phyloP scores from a whole-genome alignment of 305 asterid genomes.

The Ruellia speciosa region DNA sequence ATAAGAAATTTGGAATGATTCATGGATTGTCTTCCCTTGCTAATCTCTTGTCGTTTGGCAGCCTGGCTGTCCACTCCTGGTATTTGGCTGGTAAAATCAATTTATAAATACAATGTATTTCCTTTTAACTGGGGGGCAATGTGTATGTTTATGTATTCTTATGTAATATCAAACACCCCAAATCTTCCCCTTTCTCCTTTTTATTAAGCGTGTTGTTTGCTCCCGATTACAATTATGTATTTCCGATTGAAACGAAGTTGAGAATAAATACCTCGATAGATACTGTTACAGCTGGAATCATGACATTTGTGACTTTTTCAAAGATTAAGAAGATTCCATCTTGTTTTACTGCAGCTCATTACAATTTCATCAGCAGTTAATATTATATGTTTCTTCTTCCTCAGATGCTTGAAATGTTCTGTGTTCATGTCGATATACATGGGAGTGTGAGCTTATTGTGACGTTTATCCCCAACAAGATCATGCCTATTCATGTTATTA shows the following conservation, averaged over 20 bases:
- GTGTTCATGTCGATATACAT: no score
- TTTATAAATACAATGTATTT: slow-evolving; percentile 31
- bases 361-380: no score
- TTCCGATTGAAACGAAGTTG: not conserved
- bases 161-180: slow-evolving; percentile 20
- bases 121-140: not conserved
- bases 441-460: no score
- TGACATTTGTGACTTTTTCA: not conserved
- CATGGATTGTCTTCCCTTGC: slow-evolving; percentile 96
- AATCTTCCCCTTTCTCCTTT: not conserved
- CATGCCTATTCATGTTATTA: no score
- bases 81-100: slow-evolving; percentile 72
- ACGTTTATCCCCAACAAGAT: no score
- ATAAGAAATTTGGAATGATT: slow-evolving; percentile 94
- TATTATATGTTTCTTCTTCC: no score
- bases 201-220: not conserved
- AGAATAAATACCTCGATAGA: slow-evolving; percentile 18
- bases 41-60: slow-evolving; percentile 72
- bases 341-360: no score
- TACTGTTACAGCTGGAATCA: not conserved
- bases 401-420: no score
- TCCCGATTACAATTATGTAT: slow-evolving; percentile 19
- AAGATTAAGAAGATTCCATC: no score
- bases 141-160: not conserved
- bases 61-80: slow-evolving; percentile 96